Evolutionary conservation across 2,329 filamentous ascomycete genomes (phyloP), one percentile per base, ranked within the genome.

Genomic region (Epichloe sylvatica): DNA sequence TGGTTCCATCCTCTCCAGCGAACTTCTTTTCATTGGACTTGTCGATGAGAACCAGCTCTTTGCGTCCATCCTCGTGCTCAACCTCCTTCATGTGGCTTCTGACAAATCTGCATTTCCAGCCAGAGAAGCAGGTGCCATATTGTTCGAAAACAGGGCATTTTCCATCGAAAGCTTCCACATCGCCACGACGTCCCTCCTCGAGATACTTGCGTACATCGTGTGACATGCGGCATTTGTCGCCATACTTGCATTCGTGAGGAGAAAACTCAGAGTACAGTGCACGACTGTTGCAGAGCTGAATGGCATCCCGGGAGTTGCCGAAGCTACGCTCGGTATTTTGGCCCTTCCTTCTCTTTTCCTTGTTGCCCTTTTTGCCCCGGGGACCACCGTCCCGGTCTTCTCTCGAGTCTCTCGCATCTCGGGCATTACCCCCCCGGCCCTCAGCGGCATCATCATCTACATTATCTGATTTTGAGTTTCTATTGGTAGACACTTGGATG

Each of bases 101-200:
- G 35, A 87, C 84, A 61, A 96, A 94, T 21, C 91, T 84, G 64
- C 92, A 98, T 64, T 91, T 94, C 90, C 91, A 98, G 5, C 92
- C 92, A 13, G 84, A 79, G 45, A 78, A 76, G 59, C 92, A 98
- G 53, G 74, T 79, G 12, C 90, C 90, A 55, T 83, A 78, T 15
- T 73, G 72, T 56, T 86, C 82, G 65, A 81, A 96, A 8, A 94
- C 77, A 0, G 90, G 91, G 61, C 92, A 98, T 53, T 83, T 73
- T 6, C 86, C 84, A 40, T 74, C 75, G 59, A 94, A 84, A 0
- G 84, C 87, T 5, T 76, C 75, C 38, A 96, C 73, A 60, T 97
- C 87, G 52, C 80, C 80, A 42, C 87, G 80, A 56, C 91, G 90
- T 53, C 89, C 85, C 50, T 92, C 80, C 34, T 77, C 78, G 45